A percentile compares a stretch with the other conserved stretches of the same genome.
These are phyloP conservation scores for Choricystis sp. DNA, from an alignment of 139 green algal genomes.

Conservation along the genomic window DNA sequence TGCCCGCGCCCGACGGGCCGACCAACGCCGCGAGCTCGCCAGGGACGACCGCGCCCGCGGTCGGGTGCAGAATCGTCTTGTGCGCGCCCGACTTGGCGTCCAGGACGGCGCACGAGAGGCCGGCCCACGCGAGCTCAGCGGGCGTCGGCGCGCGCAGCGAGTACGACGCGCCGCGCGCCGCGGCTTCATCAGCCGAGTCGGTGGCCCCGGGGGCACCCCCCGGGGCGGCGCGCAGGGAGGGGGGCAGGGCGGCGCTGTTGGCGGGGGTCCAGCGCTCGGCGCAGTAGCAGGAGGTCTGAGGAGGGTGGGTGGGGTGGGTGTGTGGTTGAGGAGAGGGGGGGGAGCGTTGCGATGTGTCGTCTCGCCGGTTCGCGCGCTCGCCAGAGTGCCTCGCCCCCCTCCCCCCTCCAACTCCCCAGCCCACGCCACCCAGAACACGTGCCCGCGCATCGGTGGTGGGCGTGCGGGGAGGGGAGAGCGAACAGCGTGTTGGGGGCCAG, in stretches of 20 bases:
- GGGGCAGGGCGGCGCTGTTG: not conserved
- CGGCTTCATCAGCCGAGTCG: not conserved
- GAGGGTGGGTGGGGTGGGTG: not conserved
- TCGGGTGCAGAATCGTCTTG: not conserved
- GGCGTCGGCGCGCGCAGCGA: no score
- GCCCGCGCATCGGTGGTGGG: no score
- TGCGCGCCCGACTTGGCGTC: not conserved
- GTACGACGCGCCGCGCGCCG: no score
- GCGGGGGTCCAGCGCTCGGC: not conserved
- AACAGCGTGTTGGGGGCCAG: no score
- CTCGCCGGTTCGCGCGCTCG: no score
- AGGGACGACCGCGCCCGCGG: not conserved
- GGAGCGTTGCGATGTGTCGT: not conserved
- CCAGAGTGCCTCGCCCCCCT: no score
- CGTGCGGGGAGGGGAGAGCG: no score
- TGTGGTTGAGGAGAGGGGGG: not conserved
- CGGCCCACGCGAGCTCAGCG: not conserved
- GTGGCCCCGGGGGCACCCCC: not conserved
- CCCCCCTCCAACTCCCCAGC: no score
- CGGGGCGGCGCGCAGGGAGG: no score
- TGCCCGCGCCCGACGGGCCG: slow-evolving; percentile 27
- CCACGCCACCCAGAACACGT: no score
- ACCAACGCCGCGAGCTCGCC: slow-evolving; percentile 22
- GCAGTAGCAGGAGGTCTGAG: not conserved
- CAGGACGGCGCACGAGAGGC: not conserved